Percentiles rank a stretch among this genome's conserved stretches.
phyloP scores from a whole-genome alignment of 768 basidiomycete genomes.

The Pisolithus microcarpus region DNA sequence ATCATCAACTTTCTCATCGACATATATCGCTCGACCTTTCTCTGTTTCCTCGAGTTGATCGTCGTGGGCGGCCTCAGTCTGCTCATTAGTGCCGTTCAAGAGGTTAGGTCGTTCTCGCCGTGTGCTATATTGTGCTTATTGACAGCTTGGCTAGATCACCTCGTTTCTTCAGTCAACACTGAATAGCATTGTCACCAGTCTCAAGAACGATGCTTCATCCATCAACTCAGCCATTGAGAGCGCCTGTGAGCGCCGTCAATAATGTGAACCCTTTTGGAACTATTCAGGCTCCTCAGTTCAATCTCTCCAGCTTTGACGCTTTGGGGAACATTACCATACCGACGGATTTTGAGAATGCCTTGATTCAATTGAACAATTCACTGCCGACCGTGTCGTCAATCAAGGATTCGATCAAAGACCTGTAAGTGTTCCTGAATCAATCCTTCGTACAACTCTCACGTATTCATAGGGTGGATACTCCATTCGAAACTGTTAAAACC shows the following conservation, averaged over 20 bases:
- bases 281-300: conserved; percentile 64
- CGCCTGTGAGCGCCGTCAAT: conserved; percentile 64
- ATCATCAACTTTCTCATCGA: conserved; percentile 90
- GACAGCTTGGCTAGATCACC: conserved; percentile 49
- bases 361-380: conserved; percentile 72
- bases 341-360: conserved; percentile 60
- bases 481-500: conserved; percentile 81
- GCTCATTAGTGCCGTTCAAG: conserved; percentile 75
- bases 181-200: conserved; percentile 52
- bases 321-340: conserved; percentile 80
- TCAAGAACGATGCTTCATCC: conserved; percentile 60
- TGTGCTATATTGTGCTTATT: conserved; percentile 1
- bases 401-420: conserved; percentile 53
- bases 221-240: conserved; percentile 64
- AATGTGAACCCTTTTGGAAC: conserved; percentile 66
- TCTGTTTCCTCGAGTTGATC: conserved; percentile 89
- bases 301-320: conserved; percentile 63
- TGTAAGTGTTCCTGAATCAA: conserved; percentile 44
- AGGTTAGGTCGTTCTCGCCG: conserved; percentile 42
- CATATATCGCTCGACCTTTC: conserved; percentile 85
- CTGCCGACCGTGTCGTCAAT: conserved; percentile 75
- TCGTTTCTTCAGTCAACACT: conserved; percentile 56
- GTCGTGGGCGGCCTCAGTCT: conserved; percentile 75
- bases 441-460: background rate
- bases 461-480: conserved; percentile 59